Base-by-base conservation (phyloP, 2,329 filamentous ascomycete species). In the Pestalotiopsis sp. region DNA sequence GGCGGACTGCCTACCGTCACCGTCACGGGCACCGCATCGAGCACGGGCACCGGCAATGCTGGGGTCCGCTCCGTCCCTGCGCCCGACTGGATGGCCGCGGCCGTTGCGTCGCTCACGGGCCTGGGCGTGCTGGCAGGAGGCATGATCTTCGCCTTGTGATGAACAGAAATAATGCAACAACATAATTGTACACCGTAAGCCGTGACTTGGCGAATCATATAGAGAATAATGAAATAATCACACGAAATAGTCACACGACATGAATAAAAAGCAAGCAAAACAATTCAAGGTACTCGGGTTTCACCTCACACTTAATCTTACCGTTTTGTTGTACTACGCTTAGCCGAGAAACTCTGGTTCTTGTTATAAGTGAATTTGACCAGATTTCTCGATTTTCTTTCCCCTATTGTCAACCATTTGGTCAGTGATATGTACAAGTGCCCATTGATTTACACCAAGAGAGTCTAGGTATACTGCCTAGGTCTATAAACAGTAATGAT, bases 81-180 rank as follows among this genome's bases (percentile, higher is more conserved):
- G 2, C 69, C 74, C 9, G 68, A 70, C 14, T 77, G 75, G 75
- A 70, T 75, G 49, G 71, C 68, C 2, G 62, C 61, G 11, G 56
- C n/a, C 38, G 45, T 69, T 5, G 49, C 38, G 11, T 41, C 14
- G 12, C 5, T 66, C 7, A 31, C 66, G 6, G 57, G 36, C n/a
- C 20, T 67, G 3, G 59, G 65, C 3, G 38, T 61, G 12, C 12
- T 67, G 36, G 36, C 41, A n/a, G 65, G 65, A 58, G 56, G 65
- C 20, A n/a, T 67, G 52, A 27, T 60, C 4, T 31, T 67, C 11
- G 56, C 41, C 3, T 25, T 60, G 13, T 66, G 57, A 57, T 23
- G 31, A 36, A 36, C 13, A n/a, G 6, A 36, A 36, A 36, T 9
- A 9, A 36, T 9, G 7, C 31, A 36, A 36, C 31, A 36, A 36